These are phyloP conservation scores for Colletotrichum simmondsii DNA, from an alignment of 2,329 filamentous ascomycete genomes.

Conservation along the genomic window DNA sequence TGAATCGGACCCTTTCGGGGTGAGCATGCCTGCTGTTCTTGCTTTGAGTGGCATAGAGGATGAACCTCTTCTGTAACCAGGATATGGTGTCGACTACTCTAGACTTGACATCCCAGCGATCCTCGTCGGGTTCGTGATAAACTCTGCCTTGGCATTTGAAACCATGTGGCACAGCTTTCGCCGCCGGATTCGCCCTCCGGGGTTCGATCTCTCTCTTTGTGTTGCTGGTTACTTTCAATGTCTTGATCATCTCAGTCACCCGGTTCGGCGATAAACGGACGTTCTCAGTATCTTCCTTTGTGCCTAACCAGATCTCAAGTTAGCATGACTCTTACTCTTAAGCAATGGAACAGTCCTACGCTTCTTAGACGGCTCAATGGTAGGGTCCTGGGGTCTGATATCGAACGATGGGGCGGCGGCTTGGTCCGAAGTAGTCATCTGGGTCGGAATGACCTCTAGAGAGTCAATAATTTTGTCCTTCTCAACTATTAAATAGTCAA, in stretches of 20 bases:
- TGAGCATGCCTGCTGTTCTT: constrained; percentile 43
- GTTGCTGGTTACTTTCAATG: not conserved
- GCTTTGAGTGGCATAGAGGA: constrained; percentile 48
- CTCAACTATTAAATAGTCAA: constrained; percentile 55
- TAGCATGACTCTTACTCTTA: not conserved
- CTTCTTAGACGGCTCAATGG: not conserved
- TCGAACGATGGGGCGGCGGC: constrained; percentile 5
- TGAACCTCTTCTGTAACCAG: constrained; percentile 52
- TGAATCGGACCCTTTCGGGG: constrained; percentile 52
- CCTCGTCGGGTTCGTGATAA: constrained; percentile 46
- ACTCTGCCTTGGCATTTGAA: constrained; percentile 43
- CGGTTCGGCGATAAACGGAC: not conserved
- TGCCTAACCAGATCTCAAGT: not conserved
- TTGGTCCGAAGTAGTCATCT: not conserved
- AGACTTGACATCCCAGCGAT: constrained; percentile 48
- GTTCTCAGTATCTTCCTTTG: not conserved
- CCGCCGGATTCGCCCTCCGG: not conserved
- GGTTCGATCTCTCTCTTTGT: not conserved
- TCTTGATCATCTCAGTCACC: not conserved
- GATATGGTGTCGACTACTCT: constrained; percentile 46
- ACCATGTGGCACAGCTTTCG: not conserved
- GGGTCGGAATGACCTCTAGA: not conserved
- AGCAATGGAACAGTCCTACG: not conserved
- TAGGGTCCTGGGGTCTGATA: not conserved
- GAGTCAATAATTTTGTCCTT: not conserved